These are phyloP conservation scores for Conticribra guillardii DNA, from an alignment of 108 stramenopile genomes.

Conservation along the genomic window DNA sequence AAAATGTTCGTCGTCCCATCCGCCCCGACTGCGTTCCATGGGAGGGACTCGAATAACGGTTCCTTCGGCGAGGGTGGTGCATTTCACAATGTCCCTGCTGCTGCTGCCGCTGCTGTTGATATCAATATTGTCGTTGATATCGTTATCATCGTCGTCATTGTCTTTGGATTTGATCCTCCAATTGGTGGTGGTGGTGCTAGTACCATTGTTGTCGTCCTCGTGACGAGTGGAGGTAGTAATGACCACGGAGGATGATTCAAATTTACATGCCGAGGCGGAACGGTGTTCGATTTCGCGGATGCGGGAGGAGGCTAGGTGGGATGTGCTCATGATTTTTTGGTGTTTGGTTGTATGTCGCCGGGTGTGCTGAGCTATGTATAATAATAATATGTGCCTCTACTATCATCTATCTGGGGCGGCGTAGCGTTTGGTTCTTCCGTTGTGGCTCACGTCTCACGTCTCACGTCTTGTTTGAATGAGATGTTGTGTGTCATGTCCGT, in stretches of 20 bases:
- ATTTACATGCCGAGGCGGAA: conserved; percentile 39
- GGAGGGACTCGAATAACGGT: conserved; percentile 41
- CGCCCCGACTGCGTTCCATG: conserved; percentile 44
- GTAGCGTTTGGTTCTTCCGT: too few species aligned
- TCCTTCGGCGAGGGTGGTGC: conserved; percentile 18
- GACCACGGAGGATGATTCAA: conserved; percentile 16
- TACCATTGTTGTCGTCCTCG: background rate
- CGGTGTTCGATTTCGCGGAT: conserved; percentile 50
- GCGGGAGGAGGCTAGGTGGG: too few species aligned
- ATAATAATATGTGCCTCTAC: too few species aligned
- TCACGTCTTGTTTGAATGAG: too few species aligned
- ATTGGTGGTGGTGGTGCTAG: background rate
- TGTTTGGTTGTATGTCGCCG: too few species aligned
- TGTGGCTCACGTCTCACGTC: too few species aligned
- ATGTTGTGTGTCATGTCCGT: too few species aligned
- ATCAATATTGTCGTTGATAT: conserved; percentile 3
- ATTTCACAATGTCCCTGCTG: conserved; percentile 6
- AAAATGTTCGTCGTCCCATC: conserved; percentile 57
- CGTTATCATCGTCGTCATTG: background rate
- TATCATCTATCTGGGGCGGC: too few species aligned
- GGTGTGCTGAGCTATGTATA: too few species aligned
- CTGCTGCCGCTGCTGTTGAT: background rate
- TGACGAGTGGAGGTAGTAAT: conserved; percentile 13
- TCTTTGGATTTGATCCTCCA: background rate
- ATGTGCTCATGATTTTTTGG: too few species aligned